Evolutionary conservation across 2,329 filamentous ascomycete genomes (phyloP), one percentile per base, ranked within the genome.

Genomic region (Talaromyces pinophilus): DNA sequence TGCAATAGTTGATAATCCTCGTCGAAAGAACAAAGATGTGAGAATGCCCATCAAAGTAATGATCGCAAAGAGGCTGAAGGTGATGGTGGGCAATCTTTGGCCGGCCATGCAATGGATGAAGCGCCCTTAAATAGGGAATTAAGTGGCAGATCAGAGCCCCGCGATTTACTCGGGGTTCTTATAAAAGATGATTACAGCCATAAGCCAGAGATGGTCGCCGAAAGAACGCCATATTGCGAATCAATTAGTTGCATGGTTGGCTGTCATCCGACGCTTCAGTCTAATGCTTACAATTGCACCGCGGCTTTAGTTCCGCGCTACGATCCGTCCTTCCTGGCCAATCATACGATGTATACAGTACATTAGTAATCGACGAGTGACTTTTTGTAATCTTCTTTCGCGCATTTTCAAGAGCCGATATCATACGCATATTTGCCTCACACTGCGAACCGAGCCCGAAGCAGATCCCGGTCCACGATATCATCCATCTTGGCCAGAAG

Each of bases 391-490:
- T 54, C 19, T n/a, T 54, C 50, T 19, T 35, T 54, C 50, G n/a
- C 8, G 17, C 25, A n/a, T 6, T 50, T 48, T 19, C 25, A 52
- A 52, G 25, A 52, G 48, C 48, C 22, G 13, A 17, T 52, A 50
- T 28, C 22, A 50, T 50, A 38, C 10, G 40, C 30, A 25, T 57
- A 54, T 54, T 52, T 54, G 50, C 28, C 50, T 46, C 28, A 63
- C 42, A 67, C 62, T 17, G 64, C 52, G 50, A 67, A 66, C 25
- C 67, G 59, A n/a, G 59, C 46, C 19, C 50, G 62, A 25, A 68
- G 61, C 44, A 71, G 59, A 55, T 72, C 71, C 30, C 64, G 69
- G n/a, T 67, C 66, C 2, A 69, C 28, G 50, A 71, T 70, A n/a
- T 70, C 70, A 55, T 69, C 63, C 25, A 69, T 69, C 50, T 63